Conservation (phyloP, 129 eudicot genomes). For the Smallanthus sonchifolius region DNA sequence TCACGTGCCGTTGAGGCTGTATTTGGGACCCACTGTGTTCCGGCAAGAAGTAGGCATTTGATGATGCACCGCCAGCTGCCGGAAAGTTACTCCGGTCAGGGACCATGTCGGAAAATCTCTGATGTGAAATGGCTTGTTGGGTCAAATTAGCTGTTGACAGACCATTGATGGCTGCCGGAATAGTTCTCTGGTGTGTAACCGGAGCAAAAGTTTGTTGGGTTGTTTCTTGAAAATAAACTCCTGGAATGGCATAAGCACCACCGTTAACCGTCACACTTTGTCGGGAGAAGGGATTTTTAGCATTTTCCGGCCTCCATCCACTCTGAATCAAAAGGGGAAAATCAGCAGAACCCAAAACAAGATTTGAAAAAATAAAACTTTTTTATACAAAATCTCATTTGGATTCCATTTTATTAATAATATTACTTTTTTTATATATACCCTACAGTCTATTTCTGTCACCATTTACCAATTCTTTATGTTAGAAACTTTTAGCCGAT, state of each 20-base stretch:
- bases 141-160: neutral
- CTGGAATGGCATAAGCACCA: slow-evolving; percentile 28
- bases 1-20: slow-evolving; percentile 17
- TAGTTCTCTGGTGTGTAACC: slow-evolving; percentile 17
- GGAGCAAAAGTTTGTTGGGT: slow-evolving; percentile 20
- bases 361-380: neutral
- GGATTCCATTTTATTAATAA: neutral
- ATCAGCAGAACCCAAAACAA: slow-evolving; percentile 18
- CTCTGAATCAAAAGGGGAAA: slow-evolving; percentile 46
- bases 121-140: slow-evolving; percentile 15
- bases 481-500: neutral
- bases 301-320: slow-evolving; percentile 52
- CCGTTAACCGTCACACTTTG: slow-evolving; percentile 39
- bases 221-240: slow-evolving; percentile 25
- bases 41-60: slow-evolving; percentile 1
- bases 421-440: neutral
- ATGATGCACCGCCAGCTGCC: slow-evolving; percentile 10
- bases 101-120: slow-evolving; percentile 16
- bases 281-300: slow-evolving; percentile 60
- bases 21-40: slow-evolving; percentile 17
- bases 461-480: neutral
- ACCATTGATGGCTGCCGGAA: neutral
- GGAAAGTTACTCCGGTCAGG: slow-evolving; percentile 25
- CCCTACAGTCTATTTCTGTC: neutral
- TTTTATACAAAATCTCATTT: neutral